These are phyloP conservation scores for Melastoma malabathricum DNA, from an alignment of 345 rosid genomes.

Conservation along the genomic window DNA sequence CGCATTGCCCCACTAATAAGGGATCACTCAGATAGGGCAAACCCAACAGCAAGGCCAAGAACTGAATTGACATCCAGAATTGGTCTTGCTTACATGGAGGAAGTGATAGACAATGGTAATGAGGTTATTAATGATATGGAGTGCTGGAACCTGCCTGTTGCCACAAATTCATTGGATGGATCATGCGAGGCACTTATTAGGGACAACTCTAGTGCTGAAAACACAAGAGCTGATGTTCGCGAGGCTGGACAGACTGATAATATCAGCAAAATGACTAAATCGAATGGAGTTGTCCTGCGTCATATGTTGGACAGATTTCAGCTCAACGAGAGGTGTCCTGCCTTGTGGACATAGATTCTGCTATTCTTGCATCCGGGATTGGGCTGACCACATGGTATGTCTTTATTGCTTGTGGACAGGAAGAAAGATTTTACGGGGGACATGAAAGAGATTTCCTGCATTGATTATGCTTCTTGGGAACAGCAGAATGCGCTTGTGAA, in stretches of 20 bases:
- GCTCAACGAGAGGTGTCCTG: constrained; percentile 75
- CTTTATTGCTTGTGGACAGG: no score
- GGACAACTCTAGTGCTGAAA: constrained; percentile 13
- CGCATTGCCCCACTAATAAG: constrained; percentile 4
- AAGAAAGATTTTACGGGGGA: no score
- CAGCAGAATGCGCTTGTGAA: no score
- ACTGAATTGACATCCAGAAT: constrained; percentile 27
- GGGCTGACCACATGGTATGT: constrained; percentile 71
- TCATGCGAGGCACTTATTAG: constrained; percentile 9
- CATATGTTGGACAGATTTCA: constrained; percentile 86
- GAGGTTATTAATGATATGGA: constrained; percentile 26
- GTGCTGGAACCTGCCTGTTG: constrained; percentile 10
- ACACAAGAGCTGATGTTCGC: constrained; percentile 9
- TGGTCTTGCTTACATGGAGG: constrained; percentile 8
- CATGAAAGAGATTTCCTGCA: no score
- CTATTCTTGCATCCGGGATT: constrained; percentile 66
- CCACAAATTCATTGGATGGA: constrained; percentile 3
- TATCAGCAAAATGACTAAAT: constrained; percentile 12
- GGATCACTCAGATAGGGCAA: constrained; percentile 9
- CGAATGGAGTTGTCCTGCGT: constrained; percentile 62
- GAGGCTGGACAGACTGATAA: constrained; percentile 14
- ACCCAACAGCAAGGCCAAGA: constrained; percentile 10
- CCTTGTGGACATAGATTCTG: constrained; percentile 97
- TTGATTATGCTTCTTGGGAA: no score
- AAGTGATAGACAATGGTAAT: constrained; percentile 11